Base-by-base conservation (phyloP, 2,329 filamentous ascomycete species). In the Aureobasidium sp. region DNA sequence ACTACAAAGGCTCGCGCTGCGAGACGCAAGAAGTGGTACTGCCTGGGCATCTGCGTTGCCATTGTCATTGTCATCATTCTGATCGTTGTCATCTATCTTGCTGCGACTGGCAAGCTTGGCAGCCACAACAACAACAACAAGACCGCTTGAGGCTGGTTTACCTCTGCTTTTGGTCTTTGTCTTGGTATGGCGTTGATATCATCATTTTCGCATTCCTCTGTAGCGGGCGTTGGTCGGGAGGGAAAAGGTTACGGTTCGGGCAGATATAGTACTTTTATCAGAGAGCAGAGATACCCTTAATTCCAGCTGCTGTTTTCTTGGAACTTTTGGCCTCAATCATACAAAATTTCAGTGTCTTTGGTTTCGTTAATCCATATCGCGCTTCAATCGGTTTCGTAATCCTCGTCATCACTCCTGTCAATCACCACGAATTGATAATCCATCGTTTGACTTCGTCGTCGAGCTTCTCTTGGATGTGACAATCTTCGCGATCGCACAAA, bases 21-120 rank as follows among this genome's bases (percentile, higher is more conserved):
- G 47, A 80, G 88, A 61, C 88, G 83, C 74, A 95, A 94, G 89
- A 96, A 96, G 86, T 96, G 90, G 90, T 90, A 87, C 68, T 95
- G 90, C 76, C 73, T 95, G 61, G 83, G 85, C 63, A 88, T 96
- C 64, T 73, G 77, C 62, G 73, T 70, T 42, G 44, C 54, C 53
- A 65, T 67, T 55, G 60, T 68, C 39, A 25, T 66, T 38, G 54
- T 65, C 55, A 64, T 74, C 57, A 66, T 70, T 52, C 57, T 74
- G 41, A 65, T 74, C 49, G 66, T 68, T 21, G 47, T 68, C 25
- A 68, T 68, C 24, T 64, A 63, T 48, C 61, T 62, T 29, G 63
- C 62, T 3, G 61, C 58, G 3, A 55, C 55, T 12, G 57, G 56
- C 21, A 55, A 48, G 44, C 55, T 55, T 8, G 29, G 50, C 35